Conservation (phyloP, 352 stramenopile genomes). For the Blastocystis sp. region DNA sequence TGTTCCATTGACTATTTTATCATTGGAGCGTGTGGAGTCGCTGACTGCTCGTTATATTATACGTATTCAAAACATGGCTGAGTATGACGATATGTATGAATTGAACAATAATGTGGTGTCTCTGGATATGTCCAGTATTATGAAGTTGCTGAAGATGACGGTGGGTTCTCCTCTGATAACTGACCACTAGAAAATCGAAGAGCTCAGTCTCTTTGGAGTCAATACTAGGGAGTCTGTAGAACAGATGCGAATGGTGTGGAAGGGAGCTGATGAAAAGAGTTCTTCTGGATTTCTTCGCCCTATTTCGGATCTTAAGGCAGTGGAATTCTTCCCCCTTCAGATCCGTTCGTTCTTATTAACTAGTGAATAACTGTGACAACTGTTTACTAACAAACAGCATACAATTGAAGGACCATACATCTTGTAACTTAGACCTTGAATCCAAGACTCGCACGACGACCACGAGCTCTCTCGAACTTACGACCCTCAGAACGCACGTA, state of each 20-base stretch:
- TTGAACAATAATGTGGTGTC: not conserved
- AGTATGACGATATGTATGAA: not conserved
- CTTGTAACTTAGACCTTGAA: not conserved
- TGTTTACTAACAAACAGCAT: not conserved
- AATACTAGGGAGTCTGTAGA: not conserved
- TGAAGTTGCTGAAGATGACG: not conserved
- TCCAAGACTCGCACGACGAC: not conserved
- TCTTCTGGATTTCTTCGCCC: not conserved
- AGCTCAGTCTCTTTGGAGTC: not conserved
- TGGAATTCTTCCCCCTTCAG: not conserved
- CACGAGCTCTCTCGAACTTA: slow-evolving; percentile 32
- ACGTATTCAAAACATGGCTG: slow-evolving; percentile 16
- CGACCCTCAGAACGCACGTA: not conserved
- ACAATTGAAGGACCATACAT: not conserved
- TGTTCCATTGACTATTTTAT: not conserved
- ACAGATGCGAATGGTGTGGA: not conserved
- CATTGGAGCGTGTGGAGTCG: not conserved
- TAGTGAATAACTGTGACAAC: not conserved
- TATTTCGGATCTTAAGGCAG: not conserved
- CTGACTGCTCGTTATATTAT: not conserved
- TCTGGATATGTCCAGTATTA: not conserved
- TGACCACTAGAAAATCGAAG: not conserved
- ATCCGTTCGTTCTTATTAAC: slow-evolving; percentile 11
- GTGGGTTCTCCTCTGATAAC: not conserved
- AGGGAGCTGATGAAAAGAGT: not conserved